These are phyloP conservation scores for Pseudogymnoascus sp. DNA, from an alignment of 2,329 filamentous ascomycete genomes.

Conservation along the genomic window DNA sequence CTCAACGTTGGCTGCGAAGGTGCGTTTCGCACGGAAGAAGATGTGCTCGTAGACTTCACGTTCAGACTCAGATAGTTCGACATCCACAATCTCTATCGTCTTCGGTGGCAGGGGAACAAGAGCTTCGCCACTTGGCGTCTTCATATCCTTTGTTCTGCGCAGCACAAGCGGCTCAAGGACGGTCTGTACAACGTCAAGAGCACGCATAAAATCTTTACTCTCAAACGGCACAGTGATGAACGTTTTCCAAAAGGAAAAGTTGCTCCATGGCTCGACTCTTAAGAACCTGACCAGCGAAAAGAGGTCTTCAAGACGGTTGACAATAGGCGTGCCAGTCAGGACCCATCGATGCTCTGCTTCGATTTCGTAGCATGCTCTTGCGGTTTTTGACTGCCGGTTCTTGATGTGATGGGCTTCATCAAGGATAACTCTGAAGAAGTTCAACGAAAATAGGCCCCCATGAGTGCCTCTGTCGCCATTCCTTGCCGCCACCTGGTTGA, in stretches of 20 bases:
- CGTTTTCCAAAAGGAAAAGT: slow-evolving; percentile 98
- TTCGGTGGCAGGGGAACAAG: slow-evolving; percentile 77
- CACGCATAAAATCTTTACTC: slow-evolving; percentile 85
- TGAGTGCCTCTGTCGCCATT: slow-evolving; percentile 57
- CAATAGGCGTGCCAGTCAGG: slow-evolving; percentile 89
- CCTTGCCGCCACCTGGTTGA: slow-evolving; percentile 60
- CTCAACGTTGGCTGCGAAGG: slow-evolving; percentile 79
- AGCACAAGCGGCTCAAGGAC: slow-evolving; percentile 94
- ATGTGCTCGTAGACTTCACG: slow-evolving; percentile 90
- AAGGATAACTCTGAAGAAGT: slow-evolving; percentile 90
- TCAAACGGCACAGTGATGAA: slow-evolving; percentile 98
- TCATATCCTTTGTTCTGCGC: slow-evolving; percentile 95
- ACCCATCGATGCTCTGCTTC: slow-evolving; percentile 82
- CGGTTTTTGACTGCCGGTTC: slow-evolving; percentile 80
- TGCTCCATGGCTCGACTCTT: slow-evolving; percentile 93
- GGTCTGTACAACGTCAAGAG: slow-evolving; percentile 92
- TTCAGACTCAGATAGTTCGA: slow-evolving; percentile 78
- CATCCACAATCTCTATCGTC: slow-evolving; percentile 73
- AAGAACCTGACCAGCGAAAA: slow-evolving; percentile 91
- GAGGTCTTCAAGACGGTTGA: slow-evolving; percentile 89
- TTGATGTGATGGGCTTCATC: slow-evolving; percentile 96
- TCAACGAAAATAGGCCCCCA: slow-evolving; percentile 76
- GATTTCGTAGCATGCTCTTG: slow-evolving; percentile 89
- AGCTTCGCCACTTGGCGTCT: slow-evolving; percentile 74
- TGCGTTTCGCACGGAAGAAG: slow-evolving; percentile 69